Evolutionary conservation across 257 asterid species (phyloP).

Genomic region (Solanum dulcamara): DNA sequence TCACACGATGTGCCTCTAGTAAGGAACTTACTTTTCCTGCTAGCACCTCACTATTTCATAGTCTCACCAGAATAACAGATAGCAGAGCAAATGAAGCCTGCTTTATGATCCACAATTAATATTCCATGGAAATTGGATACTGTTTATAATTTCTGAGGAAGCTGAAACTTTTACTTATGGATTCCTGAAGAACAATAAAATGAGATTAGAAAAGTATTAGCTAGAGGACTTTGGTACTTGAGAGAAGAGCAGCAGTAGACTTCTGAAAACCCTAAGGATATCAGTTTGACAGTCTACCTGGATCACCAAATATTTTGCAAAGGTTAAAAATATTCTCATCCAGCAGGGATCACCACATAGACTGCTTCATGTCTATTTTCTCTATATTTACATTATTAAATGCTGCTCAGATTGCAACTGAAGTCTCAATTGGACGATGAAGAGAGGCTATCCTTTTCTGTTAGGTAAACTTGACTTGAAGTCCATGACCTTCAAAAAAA

Average conservation of each 20-base stretch:
- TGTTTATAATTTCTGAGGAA: neutral
- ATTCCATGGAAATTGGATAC: neutral
- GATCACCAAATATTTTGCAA: neutral
- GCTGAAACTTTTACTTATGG: neutral
- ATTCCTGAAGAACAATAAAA: neutral
- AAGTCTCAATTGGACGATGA: too few relatives aligned
- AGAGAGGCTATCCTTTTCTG: too few relatives aligned
- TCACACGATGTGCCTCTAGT: neutral
- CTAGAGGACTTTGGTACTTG: neutral
- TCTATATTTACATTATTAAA: too few relatives aligned
- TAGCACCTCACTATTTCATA: neutral
- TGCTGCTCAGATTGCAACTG: too few relatives aligned
- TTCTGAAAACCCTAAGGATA: neutral
- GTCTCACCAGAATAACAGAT: neutral
- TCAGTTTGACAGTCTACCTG: neutral
- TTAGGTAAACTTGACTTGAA: too few relatives aligned
- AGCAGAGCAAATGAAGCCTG: neutral
- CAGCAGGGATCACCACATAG: neutral
- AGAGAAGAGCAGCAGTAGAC: neutral
- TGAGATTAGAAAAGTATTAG: neutral
- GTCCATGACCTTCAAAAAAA: too few relatives aligned
- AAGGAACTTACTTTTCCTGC: neutral
- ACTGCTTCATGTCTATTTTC: neutral
- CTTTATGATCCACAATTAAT: neutral
- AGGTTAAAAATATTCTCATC: neutral